A percentile compares a stretch with the other conserved stretches of the same genome.
Evolutionary conservation across 23 red algal species (phyloP).

Genomic region (Gracilariopsis chorda): DNA sequence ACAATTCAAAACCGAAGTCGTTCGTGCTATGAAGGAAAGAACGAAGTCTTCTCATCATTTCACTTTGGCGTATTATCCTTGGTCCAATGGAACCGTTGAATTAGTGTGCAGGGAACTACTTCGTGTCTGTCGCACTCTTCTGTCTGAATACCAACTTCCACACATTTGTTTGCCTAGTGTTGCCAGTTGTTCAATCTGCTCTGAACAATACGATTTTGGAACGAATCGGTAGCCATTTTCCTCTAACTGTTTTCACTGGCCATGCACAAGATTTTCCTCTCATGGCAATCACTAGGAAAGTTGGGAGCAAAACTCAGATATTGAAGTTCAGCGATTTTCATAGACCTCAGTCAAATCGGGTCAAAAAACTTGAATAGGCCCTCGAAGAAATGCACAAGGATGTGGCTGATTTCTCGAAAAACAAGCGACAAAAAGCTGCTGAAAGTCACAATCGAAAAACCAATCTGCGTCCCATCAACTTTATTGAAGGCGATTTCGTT

Average conservation of each 20-base stretch:
- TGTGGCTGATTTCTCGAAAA: not conserved
- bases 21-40: not conserved
- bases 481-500: not conserved
- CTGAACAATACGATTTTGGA: not conserved
- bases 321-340: not conserved
- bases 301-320: not conserved
- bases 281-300: too few relatives aligned
- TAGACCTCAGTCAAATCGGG: not conserved
- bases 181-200: not conserved
- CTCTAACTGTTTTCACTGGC: not conserved
- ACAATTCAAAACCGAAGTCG: not conserved
- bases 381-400: not conserved
- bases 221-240: not conserved
- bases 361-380: not conserved
- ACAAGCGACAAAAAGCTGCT: not conserved
- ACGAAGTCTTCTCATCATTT: not conserved
- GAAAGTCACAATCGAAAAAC: not conserved
- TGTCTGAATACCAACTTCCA: not conserved
- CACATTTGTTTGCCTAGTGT: not conserved
- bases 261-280: not conserved
- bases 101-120: not conserved
- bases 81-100: constrained; percentile 15
- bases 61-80: not conserved
- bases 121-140: not conserved
- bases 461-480: not conserved